Percentiles rank a stretch among this genome's conserved stretches.
phyloP scores from a whole-genome alignment of 176 grass and related monocot genomes.

The Secale cereale region DNA sequence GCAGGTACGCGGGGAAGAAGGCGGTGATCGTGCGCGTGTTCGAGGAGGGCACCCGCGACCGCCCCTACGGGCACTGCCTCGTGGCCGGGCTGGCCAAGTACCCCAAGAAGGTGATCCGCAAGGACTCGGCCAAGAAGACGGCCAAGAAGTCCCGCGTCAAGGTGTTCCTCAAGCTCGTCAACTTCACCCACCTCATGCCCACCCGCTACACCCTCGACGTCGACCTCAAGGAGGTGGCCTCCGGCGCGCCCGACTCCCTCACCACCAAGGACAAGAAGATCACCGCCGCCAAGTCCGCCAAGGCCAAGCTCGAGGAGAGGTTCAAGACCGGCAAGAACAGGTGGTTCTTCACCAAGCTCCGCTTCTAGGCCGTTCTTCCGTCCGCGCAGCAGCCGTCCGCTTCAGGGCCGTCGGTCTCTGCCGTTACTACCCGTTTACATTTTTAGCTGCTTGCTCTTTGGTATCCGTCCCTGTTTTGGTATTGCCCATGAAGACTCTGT shows the following conservation, averaged over 20 bases:
- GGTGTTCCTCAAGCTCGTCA: slow-evolving; percentile 55
- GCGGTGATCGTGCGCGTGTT: slow-evolving; percentile 50
- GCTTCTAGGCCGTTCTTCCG: slow-evolving; percentile 9
- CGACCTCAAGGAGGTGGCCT: slow-evolving; percentile 49
- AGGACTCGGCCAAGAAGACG: slow-evolving; percentile 64
- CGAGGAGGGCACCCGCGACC: slow-evolving; percentile 58
- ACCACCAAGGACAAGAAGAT: slow-evolving; percentile 35
- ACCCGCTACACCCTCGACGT: slow-evolving; percentile 55
- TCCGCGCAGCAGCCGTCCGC: no score
- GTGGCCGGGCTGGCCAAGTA: slow-evolving; percentile 48
- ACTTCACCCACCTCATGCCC: slow-evolving; percentile 58
- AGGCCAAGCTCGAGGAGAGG: slow-evolving; percentile 46
- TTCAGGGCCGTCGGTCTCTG: neutral
- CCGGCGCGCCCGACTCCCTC: slow-evolving; percentile 25
- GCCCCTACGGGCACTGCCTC: slow-evolving; percentile 52
- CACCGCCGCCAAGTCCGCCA: slow-evolving; percentile 33
- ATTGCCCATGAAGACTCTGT: slow-evolving; percentile 18
- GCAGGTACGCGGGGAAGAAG: slow-evolving; percentile 45
- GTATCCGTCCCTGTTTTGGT: slow-evolving; percentile 2
- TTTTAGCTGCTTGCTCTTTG: neutral
- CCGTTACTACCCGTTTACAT: neutral
- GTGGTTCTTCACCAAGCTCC: slow-evolving; percentile 67
- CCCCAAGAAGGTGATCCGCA: slow-evolving; percentile 59
- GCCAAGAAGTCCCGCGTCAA: slow-evolving; percentile 60
- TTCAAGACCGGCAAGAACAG: slow-evolving; percentile 62